phyloP scores from a whole-genome alignment of 495 filamentous ascomycete genomes.

The Parathielavia hyrcaniae region DNA sequence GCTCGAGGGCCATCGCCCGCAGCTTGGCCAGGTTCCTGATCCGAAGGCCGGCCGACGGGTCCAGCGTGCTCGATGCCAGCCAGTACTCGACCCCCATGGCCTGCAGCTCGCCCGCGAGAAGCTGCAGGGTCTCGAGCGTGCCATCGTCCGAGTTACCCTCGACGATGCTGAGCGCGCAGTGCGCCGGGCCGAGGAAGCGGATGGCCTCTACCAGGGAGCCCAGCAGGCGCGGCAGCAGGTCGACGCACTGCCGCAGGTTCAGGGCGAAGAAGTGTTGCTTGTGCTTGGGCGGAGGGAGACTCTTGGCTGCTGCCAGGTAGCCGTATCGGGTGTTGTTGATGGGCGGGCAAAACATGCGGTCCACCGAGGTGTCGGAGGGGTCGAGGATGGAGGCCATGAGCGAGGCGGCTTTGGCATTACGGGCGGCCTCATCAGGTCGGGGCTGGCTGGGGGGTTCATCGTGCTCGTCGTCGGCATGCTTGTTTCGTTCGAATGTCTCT shows the following conservation, averaged over 20 bases:
- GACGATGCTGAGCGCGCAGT: slow-evolving; percentile 46
- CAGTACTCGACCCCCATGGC: slow-evolving; percentile 29
- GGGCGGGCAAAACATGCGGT: neutral
- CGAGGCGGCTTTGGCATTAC: neutral
- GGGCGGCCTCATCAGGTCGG: too few species aligned
- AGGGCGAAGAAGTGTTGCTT: slow-evolving; percentile 52
- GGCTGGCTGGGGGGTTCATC: neutral
- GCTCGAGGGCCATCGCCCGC: neutral
- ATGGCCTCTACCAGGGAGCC: slow-evolving; percentile 41
- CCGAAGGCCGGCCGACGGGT: slow-evolving; percentile 33
- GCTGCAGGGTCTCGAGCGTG: slow-evolving; percentile 42
- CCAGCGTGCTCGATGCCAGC: slow-evolving; percentile 34
- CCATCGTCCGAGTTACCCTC: slow-evolving; percentile 47
- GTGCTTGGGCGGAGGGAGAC: neutral
- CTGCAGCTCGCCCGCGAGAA: slow-evolving; percentile 31
- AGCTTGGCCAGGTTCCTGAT: slow-evolving; percentile 19
- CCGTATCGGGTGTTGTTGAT: neutral
- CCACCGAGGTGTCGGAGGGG: neutral
- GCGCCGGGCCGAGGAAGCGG: slow-evolving; percentile 41
- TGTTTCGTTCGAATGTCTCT: too few species aligned
- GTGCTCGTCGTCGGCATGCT: neutral
- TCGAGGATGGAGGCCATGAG: neutral
- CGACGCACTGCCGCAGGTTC: slow-evolving; percentile 38
- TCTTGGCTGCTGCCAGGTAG: neutral
- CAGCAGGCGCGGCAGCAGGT: slow-evolving; percentile 42